These are phyloP conservation scores for Delonix regia DNA, from an alignment of 306 rosid species.

Conservation along the genomic window DNA sequence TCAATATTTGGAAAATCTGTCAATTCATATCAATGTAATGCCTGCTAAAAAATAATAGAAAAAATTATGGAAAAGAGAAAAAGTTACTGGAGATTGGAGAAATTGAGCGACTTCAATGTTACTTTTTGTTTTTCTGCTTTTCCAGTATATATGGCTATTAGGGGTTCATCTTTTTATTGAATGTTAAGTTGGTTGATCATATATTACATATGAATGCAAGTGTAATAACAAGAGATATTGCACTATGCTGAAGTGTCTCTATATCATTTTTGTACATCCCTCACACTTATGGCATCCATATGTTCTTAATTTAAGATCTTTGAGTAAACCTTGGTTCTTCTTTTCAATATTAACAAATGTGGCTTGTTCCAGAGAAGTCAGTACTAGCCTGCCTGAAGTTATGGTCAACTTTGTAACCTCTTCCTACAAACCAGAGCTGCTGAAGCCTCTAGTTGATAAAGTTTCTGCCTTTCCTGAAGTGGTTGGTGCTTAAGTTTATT, in stretches of 20 bases:
- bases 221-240: not conserved
- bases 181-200: not conserved
- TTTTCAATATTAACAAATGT: slow-evolving; percentile 13
- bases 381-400: slow-evolving; percentile 73
- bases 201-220: not conserved
- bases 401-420: slow-evolving; percentile 98
- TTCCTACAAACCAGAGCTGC: slow-evolving; percentile 74
- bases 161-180: not conserved
- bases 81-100: not conserved
- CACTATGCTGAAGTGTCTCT: slow-evolving; percentile 4
- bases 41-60: not conserved
- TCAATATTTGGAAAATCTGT: not conserved
- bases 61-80: not conserved
- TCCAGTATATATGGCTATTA: not conserved
- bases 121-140: not conserved
- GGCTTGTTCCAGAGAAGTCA: slow-evolving; percentile 61
- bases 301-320: slow-evolving; percentile 23
- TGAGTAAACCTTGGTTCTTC: slow-evolving; percentile 18
- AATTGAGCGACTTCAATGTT: not conserved
- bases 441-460: slow-evolving; percentile 72
- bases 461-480: slow-evolving; percentile 81
- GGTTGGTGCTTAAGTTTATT: slow-evolving; percentile 58
- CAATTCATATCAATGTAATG: not conserved
- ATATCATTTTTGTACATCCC: not conserved
- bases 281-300: not conserved